These are phyloP conservation scores for Hericium erinaceus DNA, from an alignment of 768 basidiomycete species.

Conservation along the genomic window DNA sequence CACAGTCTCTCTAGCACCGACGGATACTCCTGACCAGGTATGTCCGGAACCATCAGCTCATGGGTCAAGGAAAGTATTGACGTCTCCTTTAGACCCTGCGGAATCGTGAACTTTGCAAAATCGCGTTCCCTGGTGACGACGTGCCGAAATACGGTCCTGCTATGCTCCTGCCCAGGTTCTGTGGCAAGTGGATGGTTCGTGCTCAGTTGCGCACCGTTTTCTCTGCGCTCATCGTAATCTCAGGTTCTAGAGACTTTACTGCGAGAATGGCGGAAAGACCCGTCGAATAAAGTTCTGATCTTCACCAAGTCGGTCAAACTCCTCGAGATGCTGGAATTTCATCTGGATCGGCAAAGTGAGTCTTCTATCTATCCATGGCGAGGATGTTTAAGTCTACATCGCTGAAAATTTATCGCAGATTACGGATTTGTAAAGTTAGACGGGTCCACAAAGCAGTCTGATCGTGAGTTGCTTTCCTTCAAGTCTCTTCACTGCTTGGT, in stretches of 20 bases:
- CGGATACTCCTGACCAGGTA: slow-evolving; percentile 64
- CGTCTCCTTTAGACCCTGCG: slow-evolving; percentile 29
- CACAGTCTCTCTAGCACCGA: slow-evolving; percentile 38
- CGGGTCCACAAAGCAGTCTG: slow-evolving; percentile 57
- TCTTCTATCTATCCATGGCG: slow-evolving; percentile 1
- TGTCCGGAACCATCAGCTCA: neutral
- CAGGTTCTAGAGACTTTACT: slow-evolving; percentile 64
- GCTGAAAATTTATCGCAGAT: slow-evolving; percentile 14
- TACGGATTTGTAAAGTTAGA: slow-evolving; percentile 69
- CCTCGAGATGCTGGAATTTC: slow-evolving; percentile 75
- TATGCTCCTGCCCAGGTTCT: slow-evolving; percentile 54
- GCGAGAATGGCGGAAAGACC: slow-evolving; percentile 54
- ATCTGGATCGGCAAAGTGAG: slow-evolving; percentile 50
- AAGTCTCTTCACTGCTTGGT: neutral
- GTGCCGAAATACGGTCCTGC: slow-evolving; percentile 54
- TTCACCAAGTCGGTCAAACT: slow-evolving; percentile 92
- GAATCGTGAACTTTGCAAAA: slow-evolving; percentile 51
- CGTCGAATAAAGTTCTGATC: slow-evolving; percentile 79
- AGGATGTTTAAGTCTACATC: neutral
- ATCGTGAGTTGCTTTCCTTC: slow-evolving; percentile 40
- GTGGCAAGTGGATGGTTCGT: slow-evolving; percentile 80
- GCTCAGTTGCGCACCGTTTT: neutral
- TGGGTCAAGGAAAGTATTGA: neutral
- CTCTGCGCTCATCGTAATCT: neutral
- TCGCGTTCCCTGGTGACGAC: slow-evolving; percentile 51